Evolutionary conservation across 2,329 filamentous ascomycete genomes (phyloP).

Genomic region (Talaromyces verruculosus): DNA sequence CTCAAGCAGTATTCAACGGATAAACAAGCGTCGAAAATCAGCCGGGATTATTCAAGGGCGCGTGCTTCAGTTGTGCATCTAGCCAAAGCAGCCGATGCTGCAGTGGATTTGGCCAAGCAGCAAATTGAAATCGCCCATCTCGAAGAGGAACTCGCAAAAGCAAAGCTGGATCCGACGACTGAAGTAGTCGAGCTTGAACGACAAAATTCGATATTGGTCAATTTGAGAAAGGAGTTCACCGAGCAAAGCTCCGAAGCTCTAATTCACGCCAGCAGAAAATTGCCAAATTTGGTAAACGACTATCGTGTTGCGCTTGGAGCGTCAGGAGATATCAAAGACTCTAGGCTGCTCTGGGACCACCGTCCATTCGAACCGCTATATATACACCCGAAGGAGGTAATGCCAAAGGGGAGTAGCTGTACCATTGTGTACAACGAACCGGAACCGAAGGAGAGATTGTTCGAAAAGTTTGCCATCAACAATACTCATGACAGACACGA

Average conservation of each 20-base stretch:
- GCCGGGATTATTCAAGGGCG: neutral
- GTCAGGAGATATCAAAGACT: conserved; percentile 44
- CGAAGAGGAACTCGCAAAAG: conserved; percentile 26
- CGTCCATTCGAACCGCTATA: conserved; percentile 69
- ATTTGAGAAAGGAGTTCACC: conserved; percentile 18
- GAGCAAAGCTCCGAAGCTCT: conserved; percentile 11
- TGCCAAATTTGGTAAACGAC: conserved; percentile 49
- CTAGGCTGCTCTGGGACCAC: conserved; percentile 66
- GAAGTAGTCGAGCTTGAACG: conserved; percentile 26
- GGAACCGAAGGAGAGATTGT: conserved; percentile 26
- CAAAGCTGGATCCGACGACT: conserved; percentile 29
- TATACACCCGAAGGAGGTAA: conserved; percentile 62
- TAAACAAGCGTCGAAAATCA: neutral
- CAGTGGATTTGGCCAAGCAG: conserved; percentile 13
- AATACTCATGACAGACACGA: conserved; percentile 15
- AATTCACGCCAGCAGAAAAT: conserved; percentile 37
- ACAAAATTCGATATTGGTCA: conserved; percentile 27
- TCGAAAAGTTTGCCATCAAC: conserved; percentile 11
- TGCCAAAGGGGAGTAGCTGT: conserved; percentile 51
- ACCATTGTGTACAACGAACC: conserved; percentile 39
- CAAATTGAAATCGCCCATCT: conserved; percentile 32
- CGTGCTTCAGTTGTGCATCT: conserved; percentile 23
- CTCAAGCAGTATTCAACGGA: neutral
- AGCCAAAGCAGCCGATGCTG: conserved; percentile 4
- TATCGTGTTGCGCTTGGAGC: conserved; percentile 41